Percentiles rank a stretch among this genome's conserved stretches.
These are phyloP conservation scores for Suillus clintonianus DNA, from an alignment of 768 basidiomycete genomes.

Conservation along the genomic window DNA sequence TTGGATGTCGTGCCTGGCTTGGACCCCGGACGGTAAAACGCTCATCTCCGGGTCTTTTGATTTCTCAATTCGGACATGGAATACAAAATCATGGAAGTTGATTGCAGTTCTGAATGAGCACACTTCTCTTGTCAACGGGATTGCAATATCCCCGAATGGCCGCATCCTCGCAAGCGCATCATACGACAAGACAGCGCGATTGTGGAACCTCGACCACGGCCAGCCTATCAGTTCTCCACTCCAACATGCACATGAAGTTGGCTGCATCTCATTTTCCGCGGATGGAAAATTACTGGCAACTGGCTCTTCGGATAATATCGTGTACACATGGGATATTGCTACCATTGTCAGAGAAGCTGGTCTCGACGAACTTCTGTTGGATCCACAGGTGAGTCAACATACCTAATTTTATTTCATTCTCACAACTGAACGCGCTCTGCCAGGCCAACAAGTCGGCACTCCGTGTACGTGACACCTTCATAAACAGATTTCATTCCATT, in stretches of 20 bases:
- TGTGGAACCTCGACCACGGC: neutral
- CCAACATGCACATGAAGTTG: neutral
- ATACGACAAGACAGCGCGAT: neutral
- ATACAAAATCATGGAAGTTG: too few relatives aligned
- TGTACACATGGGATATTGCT: neutral
- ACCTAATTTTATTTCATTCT: neutral
- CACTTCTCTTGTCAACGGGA: conserved; percentile 6
- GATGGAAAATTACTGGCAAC: neutral
- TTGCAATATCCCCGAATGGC: neutral
- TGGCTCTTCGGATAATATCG: neutral
- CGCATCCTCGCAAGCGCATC: conserved; percentile 11
- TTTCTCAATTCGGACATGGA: neutral
- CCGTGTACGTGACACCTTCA: neutral
- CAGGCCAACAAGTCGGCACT: neutral
- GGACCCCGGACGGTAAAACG: neutral
- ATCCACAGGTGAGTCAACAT: neutral
- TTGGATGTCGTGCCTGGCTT: neutral
- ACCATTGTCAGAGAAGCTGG: neutral
- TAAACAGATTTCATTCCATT: neutral
- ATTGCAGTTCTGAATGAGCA: neutral
- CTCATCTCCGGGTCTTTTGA: neutral
- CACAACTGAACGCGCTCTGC: neutral
- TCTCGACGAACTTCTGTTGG: neutral
- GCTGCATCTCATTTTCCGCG: too few relatives aligned
- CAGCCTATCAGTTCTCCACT: neutral